Conservation (phyloP, 805 yeast genomes). For the Tetrapisispora arboricola region DNA sequence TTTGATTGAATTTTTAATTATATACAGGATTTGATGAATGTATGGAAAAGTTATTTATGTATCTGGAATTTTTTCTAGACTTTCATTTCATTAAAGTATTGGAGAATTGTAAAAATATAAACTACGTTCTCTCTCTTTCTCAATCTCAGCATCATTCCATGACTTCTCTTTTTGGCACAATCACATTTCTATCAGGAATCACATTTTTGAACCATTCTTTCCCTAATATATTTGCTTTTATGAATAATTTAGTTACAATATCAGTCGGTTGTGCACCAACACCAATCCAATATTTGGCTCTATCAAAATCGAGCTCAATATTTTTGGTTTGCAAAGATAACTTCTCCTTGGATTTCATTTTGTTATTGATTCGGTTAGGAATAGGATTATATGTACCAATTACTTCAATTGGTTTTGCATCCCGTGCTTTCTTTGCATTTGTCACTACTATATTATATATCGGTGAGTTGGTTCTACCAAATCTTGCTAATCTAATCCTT, state of each 20-base stretch:
- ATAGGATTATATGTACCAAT: conserved; percentile 87
- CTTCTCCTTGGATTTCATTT: conserved; percentile 44
- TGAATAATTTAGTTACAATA: conserved; percentile 63
- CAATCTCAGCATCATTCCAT: conserved; percentile 8
- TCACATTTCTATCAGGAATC: conserved; percentile 10
- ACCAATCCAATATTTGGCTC: conserved; percentile 93
- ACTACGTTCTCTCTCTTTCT: too few relatives aligned
- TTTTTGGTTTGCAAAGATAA: conserved; percentile 54
- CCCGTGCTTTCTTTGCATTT: conserved; percentile 63
- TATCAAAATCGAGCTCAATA: conserved; percentile 71
- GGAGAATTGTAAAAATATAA: too few relatives aligned
- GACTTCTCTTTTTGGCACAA: conserved; percentile 18
- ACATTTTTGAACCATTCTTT: conserved; percentile 20
- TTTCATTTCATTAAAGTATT: too few relatives aligned
- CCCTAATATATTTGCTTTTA: conserved; percentile 55
- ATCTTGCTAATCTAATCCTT: conserved; percentile 82
- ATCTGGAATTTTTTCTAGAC: too few relatives aligned
- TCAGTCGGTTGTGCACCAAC: conserved; percentile 94
- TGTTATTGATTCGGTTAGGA: conserved; percentile 49
- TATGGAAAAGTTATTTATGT: neutral
- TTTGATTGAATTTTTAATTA: too few relatives aligned
- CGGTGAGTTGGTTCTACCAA: conserved; percentile 84
- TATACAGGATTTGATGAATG: neutral
- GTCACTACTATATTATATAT: conserved; percentile 88
- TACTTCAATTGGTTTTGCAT: conserved; percentile 85